phyloP scores from a whole-genome alignment of 2,329 filamentous ascomycete species.

The Pseudogymnoascus sp. region DNA sequence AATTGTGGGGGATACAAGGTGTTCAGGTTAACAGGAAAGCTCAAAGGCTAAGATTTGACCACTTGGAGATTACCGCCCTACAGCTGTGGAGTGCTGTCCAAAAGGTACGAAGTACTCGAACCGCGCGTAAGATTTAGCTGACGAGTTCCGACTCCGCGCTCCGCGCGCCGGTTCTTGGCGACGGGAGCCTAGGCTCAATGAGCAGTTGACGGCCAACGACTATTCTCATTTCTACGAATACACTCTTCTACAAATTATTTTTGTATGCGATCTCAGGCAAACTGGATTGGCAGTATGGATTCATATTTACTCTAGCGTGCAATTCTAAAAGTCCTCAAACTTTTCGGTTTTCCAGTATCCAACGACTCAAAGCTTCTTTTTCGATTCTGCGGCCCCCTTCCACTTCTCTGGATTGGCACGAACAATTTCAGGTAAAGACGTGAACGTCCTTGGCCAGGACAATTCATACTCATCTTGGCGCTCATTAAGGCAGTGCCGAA shows the following conservation, averaged over 20 bases:
- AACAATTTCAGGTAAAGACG: conserved; percentile 34
- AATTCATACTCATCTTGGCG: conserved; percentile 60
- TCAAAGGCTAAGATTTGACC: background rate
- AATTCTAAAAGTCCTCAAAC: background rate
- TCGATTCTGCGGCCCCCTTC: background rate
- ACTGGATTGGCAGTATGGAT: background rate
- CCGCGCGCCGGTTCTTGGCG: background rate
- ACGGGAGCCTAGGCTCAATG: background rate
- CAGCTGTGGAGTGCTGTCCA: conserved; percentile 7
- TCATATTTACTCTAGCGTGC: background rate
- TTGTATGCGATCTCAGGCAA: background rate
- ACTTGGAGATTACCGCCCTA: conserved; percentile 1
- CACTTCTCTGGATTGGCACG: conserved; percentile 1
- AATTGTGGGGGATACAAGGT: conserved; percentile 10
- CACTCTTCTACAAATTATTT: background rate
- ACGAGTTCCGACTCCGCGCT: background rate
- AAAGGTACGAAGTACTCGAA: conserved; percentile 5
- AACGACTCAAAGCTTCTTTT: background rate
- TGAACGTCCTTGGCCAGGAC: conserved; percentile 53
- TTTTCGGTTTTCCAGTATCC: background rate
- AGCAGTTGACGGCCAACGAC: background rate
- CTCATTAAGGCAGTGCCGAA: conserved; percentile 62
- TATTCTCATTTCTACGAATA: background rate
- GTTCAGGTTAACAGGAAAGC: background rate
- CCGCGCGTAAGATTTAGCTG: conserved; percentile 5